Conservation (phyloP, 805 yeast genomes). For the Myxozyma geophila region DNA sequence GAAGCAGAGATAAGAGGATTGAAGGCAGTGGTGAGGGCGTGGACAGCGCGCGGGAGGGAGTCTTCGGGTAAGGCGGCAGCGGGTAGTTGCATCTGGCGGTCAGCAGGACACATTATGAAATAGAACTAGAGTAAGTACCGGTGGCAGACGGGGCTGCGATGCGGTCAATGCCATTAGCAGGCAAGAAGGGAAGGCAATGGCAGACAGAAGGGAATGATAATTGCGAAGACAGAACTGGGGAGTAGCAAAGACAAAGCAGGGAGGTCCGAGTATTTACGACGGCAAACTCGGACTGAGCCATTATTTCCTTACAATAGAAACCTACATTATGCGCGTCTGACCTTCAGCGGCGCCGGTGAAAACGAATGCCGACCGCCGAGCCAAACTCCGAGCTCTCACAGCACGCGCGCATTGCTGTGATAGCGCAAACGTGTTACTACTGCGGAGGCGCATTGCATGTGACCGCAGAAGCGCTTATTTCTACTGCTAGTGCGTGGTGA, state of each 20-base stretch:
- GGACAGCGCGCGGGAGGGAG: constrained; percentile 5
- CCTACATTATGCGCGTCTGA: no score
- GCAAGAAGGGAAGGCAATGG: not conserved
- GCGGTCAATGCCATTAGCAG: constrained; percentile 20
- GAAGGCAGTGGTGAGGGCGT: constrained; percentile 18
- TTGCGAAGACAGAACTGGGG: not conserved
- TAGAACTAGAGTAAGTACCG: constrained; percentile 7
- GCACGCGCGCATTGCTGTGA: no score
- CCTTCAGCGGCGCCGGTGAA: no score
- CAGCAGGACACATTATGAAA: not conserved
- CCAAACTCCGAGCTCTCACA: no score
- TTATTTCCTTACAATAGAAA: no score
- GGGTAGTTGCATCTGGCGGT: not conserved
- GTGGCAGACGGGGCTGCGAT: constrained; percentile 19
- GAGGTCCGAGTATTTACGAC: not conserved
- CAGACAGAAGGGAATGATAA: not conserved
- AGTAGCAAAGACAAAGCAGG: not conserved
- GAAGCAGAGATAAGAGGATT: constrained; percentile 7
- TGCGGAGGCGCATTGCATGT: no score
- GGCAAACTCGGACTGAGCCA: constrained; percentile 4
- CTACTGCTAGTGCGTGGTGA: no score
- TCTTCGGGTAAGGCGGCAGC: constrained; percentile 7
- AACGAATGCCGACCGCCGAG: no score
- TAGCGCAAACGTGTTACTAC: no score
- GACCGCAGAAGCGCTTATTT: no score